Evolutionary conservation across 2,329 filamentous ascomycete genomes (phyloP).

Genomic region (Colletotrichum phormii): DNA sequence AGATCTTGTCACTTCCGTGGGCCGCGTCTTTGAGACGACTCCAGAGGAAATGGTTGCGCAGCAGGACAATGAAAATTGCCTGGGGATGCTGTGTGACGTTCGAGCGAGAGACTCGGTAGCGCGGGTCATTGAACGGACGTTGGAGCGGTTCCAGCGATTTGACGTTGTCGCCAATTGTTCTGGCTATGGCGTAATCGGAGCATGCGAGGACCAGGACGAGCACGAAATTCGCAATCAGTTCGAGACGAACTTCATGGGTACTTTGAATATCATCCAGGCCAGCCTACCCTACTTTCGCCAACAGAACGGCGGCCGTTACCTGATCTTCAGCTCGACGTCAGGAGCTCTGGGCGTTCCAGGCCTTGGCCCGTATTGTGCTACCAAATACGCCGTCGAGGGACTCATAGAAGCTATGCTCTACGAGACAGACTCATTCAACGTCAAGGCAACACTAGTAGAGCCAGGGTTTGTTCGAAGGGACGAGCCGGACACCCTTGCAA

Average conservation of each 20-base stretch:
- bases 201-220: slow-evolving; percentile 97
- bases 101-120: slow-evolving; percentile 82
- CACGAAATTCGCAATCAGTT: slow-evolving; percentile 96
- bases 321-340: slow-evolving; percentile 94
- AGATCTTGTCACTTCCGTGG: slow-evolving; percentile 88
- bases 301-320: slow-evolving; percentile 81
- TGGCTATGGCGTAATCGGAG: slow-evolving; percentile 93
- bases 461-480: slow-evolving; percentile 90
- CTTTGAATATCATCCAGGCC: slow-evolving; percentile 90
- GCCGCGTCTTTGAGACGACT: slow-evolving; percentile 82
- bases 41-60: slow-evolving; percentile 72
- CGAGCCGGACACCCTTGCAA: slow-evolving; percentile 70
- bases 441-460: slow-evolving; percentile 93
- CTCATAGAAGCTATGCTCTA: slow-evolving; percentile 97
- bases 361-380: slow-evolving; percentile 93
- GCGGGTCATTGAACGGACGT: slow-evolving; percentile 75
- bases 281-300: slow-evolving; percentile 89
- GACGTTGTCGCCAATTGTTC: slow-evolving; percentile 95
- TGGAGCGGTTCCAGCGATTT: slow-evolving; percentile 81
- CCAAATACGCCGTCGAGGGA: slow-evolving; percentile 96
- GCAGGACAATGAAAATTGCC: slow-evolving; percentile 76
- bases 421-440: slow-evolving; percentile 90
- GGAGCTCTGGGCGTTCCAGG: slow-evolving; percentile 95
- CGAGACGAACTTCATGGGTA: slow-evolving; percentile 97
- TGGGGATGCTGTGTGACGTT: slow-evolving; percentile 91